Evolutionary conservation across 805 yeast species (phyloP), one percentile per base, ranked within the genome.

Genomic region (Candida sakaeoensis): DNA sequence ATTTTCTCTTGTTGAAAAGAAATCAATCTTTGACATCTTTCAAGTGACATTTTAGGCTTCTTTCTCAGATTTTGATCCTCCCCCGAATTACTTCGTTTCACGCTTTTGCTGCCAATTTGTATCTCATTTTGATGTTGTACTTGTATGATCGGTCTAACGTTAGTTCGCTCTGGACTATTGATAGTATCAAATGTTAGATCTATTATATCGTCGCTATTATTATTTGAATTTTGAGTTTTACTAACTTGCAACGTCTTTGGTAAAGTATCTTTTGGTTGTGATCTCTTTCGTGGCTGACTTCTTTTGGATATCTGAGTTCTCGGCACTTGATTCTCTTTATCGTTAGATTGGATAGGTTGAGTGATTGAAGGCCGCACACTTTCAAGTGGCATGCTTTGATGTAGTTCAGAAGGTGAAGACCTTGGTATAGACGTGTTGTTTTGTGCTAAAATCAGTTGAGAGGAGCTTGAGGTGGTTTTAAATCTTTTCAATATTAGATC

Each of bases 1-100:
- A 57, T 55, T 22, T 59, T 58, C n/a, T 45, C 42, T 33, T 61
- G 64, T 37, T 45, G 43, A 19, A 39, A 15, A 4, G 19, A 25
- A 12, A 45, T 16, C 19, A 42, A 37, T 14, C 33, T 31, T 29
- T 33, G 25, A 15, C 15, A 35, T 13, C 19, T n/a, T 14, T 26
- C 38, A 19, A 35, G 4, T 6, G 22, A 25, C 28, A 25, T 25
- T 14, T 21, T 21, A 7, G 24, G 24, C 9, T 21, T 21, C 24
- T 21, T 10, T 25, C 28, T 25, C n/a, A 14, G 14, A 25, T n/a
- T n/a, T n/a, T n/a, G n/a, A n/a, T 25, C n/a, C 14, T 9, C 14
- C n/a, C n/a, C 14, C 9, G 28, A 14, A n/a, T 5, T 10, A 10
- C 5, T 10, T 14, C 14, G n/a, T 25, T 19, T 19, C 10, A 25